These are phyloP conservation scores for Botrytis fabae DNA, from an alignment of 2,329 filamentous ascomycete genomes.

Conservation along the genomic window DNA sequence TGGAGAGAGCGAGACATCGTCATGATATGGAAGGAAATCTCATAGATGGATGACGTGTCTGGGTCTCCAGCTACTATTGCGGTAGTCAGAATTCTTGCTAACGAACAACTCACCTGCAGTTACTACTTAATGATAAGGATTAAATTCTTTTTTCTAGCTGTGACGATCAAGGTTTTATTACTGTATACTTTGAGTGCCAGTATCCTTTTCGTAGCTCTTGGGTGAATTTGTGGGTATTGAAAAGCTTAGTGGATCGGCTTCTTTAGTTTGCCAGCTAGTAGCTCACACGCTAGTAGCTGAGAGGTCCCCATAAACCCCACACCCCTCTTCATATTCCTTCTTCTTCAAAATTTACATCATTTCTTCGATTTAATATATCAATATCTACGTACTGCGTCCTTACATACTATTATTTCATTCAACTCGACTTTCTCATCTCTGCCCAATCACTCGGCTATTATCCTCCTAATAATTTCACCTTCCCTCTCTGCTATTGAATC, in stretches of 20 bases:
- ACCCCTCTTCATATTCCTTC: not conserved
- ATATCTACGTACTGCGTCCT: not conserved
- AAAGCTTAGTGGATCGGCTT: not conserved
- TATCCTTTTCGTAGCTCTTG: not conserved
- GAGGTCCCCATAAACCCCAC: not conserved
- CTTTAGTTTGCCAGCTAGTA: not conserved
- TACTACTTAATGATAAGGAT: not conserved
- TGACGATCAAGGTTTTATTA: not conserved
- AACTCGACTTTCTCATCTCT: not conserved
- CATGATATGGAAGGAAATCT: slow-evolving; percentile 44
- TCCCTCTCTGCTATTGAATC: not conserved
- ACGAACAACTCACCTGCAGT: not conserved
- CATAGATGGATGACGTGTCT: slow-evolving; percentile 32
- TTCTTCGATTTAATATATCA: not conserved
- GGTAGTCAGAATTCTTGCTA: not conserved
- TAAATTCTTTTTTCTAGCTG: not conserved
- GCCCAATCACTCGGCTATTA: not conserved
- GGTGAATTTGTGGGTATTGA: not conserved
- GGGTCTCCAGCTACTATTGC: not conserved
- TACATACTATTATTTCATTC: not conserved
- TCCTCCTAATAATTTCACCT: not conserved
- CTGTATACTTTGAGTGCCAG: not conserved
- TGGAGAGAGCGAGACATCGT: slow-evolving; percentile 53
- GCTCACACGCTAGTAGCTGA: not conserved
- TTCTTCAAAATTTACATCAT: not conserved